phyloP scores from a whole-genome alignment of 2,329 filamentous ascomycete genomes.

The Dothidotthia symphoricarpi region DNA sequence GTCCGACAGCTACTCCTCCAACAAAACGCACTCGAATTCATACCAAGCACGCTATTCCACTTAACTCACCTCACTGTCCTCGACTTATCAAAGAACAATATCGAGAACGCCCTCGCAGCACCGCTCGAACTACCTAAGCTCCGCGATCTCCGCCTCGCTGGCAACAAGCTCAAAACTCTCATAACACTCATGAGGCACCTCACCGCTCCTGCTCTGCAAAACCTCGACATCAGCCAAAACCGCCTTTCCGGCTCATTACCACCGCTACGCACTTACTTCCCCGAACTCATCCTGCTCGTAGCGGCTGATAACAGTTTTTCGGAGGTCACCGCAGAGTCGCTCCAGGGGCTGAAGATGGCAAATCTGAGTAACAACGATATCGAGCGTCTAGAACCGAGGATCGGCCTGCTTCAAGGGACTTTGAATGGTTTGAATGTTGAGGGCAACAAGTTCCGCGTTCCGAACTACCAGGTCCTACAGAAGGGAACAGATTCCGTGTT shows the following conservation, averaged over 20 bases:
- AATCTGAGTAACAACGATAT: slow-evolving; percentile 87
- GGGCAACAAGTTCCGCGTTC: slow-evolving; percentile 85
- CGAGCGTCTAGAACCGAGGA: slow-evolving; percentile 71
- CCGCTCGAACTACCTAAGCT: slow-evolving; percentile 69
- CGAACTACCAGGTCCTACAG: slow-evolving; percentile 77
- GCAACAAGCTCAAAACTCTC: slow-evolving; percentile 68
- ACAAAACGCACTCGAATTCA: slow-evolving; percentile 68
- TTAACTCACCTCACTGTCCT: slow-evolving; percentile 68
- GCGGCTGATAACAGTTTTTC: slow-evolving; percentile 77
- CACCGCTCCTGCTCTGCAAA: slow-evolving; percentile 70
- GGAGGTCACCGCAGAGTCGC: slow-evolving; percentile 68
- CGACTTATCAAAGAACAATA: slow-evolving; percentile 74
- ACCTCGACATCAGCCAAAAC: slow-evolving; percentile 80
- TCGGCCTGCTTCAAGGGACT: slow-evolving; percentile 71
- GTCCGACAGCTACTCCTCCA: slow-evolving; percentile 66
- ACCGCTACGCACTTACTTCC: slow-evolving; percentile 64
- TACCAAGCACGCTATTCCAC: slow-evolving; percentile 70
- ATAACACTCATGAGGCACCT: slow-evolving; percentile 65
- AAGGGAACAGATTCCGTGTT: slow-evolving; percentile 84
- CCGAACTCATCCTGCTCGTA: slow-evolving; percentile 67
- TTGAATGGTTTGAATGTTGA: slow-evolving; percentile 71
- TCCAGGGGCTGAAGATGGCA: slow-evolving; percentile 71
- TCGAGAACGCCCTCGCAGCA: slow-evolving; percentile 45
- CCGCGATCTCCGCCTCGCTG: slow-evolving; percentile 71
- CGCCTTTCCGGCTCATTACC: slow-evolving; percentile 69